Evolutionary conservation across 768 basidiomycete species (phyloP), one percentile per base, ranked within the genome.

Genomic region (Boletus sp.): DNA sequence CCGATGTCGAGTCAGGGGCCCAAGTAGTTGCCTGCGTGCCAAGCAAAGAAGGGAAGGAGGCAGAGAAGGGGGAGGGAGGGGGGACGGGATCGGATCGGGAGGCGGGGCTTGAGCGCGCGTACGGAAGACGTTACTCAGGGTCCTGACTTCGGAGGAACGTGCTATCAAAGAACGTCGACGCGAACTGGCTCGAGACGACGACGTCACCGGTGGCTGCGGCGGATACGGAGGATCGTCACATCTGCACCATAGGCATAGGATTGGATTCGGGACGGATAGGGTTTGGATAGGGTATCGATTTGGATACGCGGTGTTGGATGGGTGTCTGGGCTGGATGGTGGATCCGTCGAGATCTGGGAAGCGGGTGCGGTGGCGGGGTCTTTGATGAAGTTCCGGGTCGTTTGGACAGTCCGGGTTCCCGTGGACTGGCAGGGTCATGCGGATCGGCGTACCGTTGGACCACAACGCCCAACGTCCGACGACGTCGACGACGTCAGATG

Each of bases 321-420:
- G 56, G 70, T 72, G 54, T 40, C 57, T 56, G 7, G 60, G 12
- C 32, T 62, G 65, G 33, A 54, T 37, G 12, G 45, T 37, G 17
- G 68, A 42, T 52, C 62, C 67, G 37, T 76, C 77, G 64, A 92
- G 76, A 67, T 87, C 86, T 36, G 89, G 90, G 64, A 79, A 91
- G 57, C 89, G 83, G 24, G 76, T 33, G 80, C 71, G 47, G 76
- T 74, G 32, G 76, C 60, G 1, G 81, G 77, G 59, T 82, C 81
- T 47, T 78, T 75, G 64, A 84, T 73, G 72, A 90, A 90, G n/a
- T n/a, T n/a, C n/a, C 0, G 89, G 89, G 62, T 90, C 90, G 66
- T n/a, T 87, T 90, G 49, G 77, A 75, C 47, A 76, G 66, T 9
- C 73, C 73, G 11, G 44, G 12, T 2, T n/a, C 24, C 24, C 52